Evolutionary conservation across 257 asterid species (phyloP).

Genomic region (Solanum ossicruentum): DNA sequence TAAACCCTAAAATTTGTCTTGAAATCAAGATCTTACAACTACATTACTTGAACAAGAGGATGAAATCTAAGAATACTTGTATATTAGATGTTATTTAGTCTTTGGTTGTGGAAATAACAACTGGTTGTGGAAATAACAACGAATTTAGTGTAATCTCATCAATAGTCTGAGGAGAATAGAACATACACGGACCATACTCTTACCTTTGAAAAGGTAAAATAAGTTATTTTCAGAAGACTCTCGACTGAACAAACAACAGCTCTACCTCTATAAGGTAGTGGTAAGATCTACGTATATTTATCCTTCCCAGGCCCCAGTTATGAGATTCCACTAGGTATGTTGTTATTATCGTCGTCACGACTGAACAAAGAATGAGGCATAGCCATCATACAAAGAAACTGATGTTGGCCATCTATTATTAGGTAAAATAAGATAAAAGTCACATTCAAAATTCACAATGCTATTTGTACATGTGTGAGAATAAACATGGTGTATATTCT

Average conservation of each 20-base stretch:
- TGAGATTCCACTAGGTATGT: no score
- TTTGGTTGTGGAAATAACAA: neutral
- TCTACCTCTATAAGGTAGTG: no score
- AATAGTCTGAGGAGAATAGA: neutral
- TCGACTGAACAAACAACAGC: neutral
- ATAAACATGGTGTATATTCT: neutral
- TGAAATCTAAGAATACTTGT: neutral
- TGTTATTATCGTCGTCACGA: accelerated
- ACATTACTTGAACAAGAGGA: neutral
- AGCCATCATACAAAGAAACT: neutral
- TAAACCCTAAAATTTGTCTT: neutral
- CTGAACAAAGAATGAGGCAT: neutral
- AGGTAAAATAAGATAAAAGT: neutral
- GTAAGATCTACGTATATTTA: no score
- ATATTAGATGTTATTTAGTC: neutral
- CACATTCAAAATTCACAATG: neutral
- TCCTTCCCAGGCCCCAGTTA: no score
- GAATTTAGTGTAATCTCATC: accelerated
- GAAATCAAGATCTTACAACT: neutral
- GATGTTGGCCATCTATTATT: neutral
- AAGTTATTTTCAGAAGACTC: neutral
- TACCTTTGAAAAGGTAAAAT: neutral
- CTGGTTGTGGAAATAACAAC: neutral
- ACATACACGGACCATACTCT: neutral
- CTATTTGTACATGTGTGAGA: neutral